Base-by-base conservation (phyloP, 495 filamentous ascomycete genomes). In the Astrocystis sublimbata region DNA sequence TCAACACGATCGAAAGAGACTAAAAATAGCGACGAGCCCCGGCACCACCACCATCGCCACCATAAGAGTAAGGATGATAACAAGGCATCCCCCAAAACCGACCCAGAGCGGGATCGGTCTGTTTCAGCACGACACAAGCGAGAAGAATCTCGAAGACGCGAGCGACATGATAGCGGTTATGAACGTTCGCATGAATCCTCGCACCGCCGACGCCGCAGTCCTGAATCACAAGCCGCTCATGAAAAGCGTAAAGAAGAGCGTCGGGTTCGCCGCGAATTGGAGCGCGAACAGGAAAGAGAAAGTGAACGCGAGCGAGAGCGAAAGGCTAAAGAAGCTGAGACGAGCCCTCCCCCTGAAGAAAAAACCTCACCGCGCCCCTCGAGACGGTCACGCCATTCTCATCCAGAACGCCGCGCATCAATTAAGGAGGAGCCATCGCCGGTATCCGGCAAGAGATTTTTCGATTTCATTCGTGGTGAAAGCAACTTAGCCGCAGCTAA, bases 171-270 rank as follows among this genome's bases (percentile, higher is more conserved):
- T 42, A 74, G 70, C 51, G 72, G 73, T 12, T 62, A 69, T 47
- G 72, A 73, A 23, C 69, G 58, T 19, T 70, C 64, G 38, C 69
- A 65, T 46, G 65, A 62, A 40, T 69, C 70, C 35, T 70, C 73
- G 10, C 59, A 57, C 35, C 67, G 66, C 2, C 69, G 61, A 36
- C 65, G 68, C 36, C 77, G 78, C 47, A 78, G 76, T 5, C 73
- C 76, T 3, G 77, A 81, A 63, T 76, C 79, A 57, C 77, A 78
- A 60, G 73, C 70, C 28, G 75, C 72, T 13, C 76, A 78, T 60
- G 78, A 80, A 12, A 73, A 64, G 64, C 75, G 75, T 36, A 80
- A 74, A 69, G 76, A 66, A 58, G 61, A 74, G 65, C 61, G 65
- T 31, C 70, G 69, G 24, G 71, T 67, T 15, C 65, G 62, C 19